Evolutionary conservation across 345 rosid species (phyloP).

Genomic region (Populus simonii): DNA sequence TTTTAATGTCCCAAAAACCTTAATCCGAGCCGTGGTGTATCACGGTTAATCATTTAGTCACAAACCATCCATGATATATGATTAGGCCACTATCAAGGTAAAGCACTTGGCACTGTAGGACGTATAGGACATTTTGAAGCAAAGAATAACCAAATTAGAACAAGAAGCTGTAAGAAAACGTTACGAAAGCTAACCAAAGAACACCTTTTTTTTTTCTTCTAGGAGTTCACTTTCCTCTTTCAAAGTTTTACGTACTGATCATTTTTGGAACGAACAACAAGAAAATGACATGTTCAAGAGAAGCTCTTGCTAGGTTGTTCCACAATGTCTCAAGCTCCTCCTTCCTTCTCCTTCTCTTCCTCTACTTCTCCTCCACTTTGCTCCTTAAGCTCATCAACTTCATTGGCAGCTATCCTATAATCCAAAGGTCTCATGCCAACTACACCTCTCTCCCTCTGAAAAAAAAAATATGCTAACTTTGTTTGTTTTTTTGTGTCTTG

Average conservation of each 20-base stretch:
- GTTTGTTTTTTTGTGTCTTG: background rate
- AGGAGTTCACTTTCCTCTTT: constrained; percentile 28
- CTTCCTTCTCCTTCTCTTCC: constrained; percentile 64
- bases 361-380: constrained; percentile 57
- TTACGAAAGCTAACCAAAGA: constrained; percentile 20
- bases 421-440: constrained; percentile 49
- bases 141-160: constrained; percentile 24
- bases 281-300: constrained; percentile 71
- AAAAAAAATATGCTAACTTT: background rate
- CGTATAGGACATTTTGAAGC: constrained; percentile 16
- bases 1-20: no score
- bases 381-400: constrained; percentile 58
- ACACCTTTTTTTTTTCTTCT: constrained; percentile 5
- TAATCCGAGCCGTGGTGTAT: no score
- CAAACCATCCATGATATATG: background rate
- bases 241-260: constrained; percentile 15
- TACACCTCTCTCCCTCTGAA: background rate
- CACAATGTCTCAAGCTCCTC: constrained; percentile 64
- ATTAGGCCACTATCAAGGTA: background rate
- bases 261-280: constrained; percentile 23
- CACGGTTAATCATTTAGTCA: no score
- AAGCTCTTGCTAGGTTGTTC: constrained; percentile 71
- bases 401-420: constrained; percentile 57
- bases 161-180: background rate
- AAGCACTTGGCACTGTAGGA: constrained; percentile 3